Base-by-base conservation (phyloP, 2,329 filamentous ascomycete genomes). In the Ophiostoma ips region DNA sequence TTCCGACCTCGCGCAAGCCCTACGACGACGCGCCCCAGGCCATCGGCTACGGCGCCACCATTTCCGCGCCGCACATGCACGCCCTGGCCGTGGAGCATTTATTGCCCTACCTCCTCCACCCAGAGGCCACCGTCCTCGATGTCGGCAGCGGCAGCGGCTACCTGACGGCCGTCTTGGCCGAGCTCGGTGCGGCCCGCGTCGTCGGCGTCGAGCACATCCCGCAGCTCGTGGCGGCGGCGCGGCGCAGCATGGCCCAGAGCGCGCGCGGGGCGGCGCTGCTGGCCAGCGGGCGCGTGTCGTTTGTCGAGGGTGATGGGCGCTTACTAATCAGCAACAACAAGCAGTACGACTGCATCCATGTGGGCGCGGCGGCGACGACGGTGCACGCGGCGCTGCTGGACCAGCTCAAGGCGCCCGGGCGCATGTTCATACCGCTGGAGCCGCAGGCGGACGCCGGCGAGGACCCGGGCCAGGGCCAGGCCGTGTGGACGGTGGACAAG, bases 281-380 rank as follows among this genome's bases (percentile, higher is more conserved):
- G 13, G 72, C 73, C 1, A 68, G 64, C 0, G 84, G 82, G 0
- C 75, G 72, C 6, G 84, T 89, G 38, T 70, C 71, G 51, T 94
- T 94, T 60, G 72, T 89, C 1, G 72, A 79, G 0, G 88, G 80
- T 0, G 89, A 95, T 66, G 84, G 84, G 1, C 66, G 84, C 5
- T 72, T 10, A 1, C 2, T 9, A 71, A 54, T 66, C 64, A 30
- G 73, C 79, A 34, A 30, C 13, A 11, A 2, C 10, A 10, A 9
- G 11, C 28, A n/a, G 5, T 98, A 90, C 72, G 87, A 96, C 71
- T 89, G 85, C 2, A 96, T 98, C 53, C 92, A 96, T 62, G 92
- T 96, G 3, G 92, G 92, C 0, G 92, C 92, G 0, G 85, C 87
- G 8, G 90, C 90, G 0, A 75, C 68, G 21, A 75, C 79, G 60